Evolutionary conservation across 345 rosid genomes (phyloP).

Genomic region (Eucalyptus erythrocorys): DNA sequence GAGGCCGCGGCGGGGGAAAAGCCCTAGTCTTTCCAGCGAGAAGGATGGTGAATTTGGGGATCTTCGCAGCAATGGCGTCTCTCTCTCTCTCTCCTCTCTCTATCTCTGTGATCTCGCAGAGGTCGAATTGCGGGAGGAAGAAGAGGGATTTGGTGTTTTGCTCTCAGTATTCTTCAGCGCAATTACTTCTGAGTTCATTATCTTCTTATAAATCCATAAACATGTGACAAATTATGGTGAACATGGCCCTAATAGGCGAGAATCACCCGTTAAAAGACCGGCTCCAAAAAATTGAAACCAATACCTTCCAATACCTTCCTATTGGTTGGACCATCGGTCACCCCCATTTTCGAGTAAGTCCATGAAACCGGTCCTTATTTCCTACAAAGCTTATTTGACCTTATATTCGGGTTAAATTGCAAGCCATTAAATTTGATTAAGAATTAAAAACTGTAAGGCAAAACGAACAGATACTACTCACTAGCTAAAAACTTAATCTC

Average conservation of each 20-base stretch:
- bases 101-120: neutral
- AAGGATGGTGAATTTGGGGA: neutral
- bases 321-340: too few relatives aligned
- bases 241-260: fast-evolving
- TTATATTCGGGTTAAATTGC: too few relatives aligned
- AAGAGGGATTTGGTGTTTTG: neutral
- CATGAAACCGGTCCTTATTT: too few relatives aligned
- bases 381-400: too few relatives aligned
- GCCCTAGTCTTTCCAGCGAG: neutral
- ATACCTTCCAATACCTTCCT: too few relatives aligned
- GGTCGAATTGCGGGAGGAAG: neutral
- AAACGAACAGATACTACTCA: too few relatives aligned
- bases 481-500: too few relatives aligned
- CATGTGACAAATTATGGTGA: neutral
- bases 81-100: neutral
- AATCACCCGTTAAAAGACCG: fast-evolving
- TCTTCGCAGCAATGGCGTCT: neutral
- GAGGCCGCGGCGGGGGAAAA: neutral
- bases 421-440: too few relatives aligned
- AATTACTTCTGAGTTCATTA: neutral
- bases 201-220: neutral
- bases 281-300: too few relatives aligned
- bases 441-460: too few relatives aligned
- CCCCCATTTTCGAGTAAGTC: fast-evolving
- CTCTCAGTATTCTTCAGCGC: neutral